Evolutionary conservation across 176 grass and related monocot species (phyloP).

Genomic region (Cenchrus fungigraminus): DNA sequence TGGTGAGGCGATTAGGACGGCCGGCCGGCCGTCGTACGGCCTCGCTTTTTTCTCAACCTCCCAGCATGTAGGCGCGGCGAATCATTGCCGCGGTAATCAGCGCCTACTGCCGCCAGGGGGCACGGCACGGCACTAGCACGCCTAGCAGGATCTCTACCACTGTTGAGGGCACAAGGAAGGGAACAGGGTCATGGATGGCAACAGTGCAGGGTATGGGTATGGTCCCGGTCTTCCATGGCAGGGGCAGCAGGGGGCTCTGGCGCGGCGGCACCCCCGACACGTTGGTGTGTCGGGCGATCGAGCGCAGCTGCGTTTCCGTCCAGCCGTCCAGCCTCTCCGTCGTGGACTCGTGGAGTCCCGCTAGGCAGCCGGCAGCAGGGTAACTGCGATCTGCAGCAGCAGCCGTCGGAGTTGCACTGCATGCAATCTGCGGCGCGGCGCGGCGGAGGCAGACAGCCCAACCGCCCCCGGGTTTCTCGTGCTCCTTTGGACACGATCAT

Average conservation of each 20-base stretch:
- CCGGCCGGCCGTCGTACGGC: constrained; percentile 3
- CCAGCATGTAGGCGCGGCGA: not conserved
- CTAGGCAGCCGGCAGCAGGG: not conserved
- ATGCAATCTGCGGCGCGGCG: not conserved
- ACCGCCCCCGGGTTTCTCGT: no score
- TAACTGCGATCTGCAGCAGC: not conserved
- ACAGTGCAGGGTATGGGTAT: constrained; percentile 35
- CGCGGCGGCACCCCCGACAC: constrained; percentile 11
- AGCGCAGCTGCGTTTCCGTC: not conserved
- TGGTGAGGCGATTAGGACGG: not conserved
- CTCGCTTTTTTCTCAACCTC: not conserved
- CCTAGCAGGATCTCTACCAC: not conserved
- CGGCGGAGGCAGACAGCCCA: constrained; percentile 6
- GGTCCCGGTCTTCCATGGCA: not conserved
- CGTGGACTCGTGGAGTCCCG: no score
- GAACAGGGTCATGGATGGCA: not conserved
- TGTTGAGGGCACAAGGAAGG: not conserved
- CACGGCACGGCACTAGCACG: not conserved
- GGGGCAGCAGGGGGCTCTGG: not conserved
- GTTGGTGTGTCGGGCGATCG: constrained; percentile 14
- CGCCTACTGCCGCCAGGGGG: not conserved
- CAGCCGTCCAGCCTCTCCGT: not conserved
- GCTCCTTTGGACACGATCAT: not conserved
- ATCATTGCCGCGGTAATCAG: constrained; percentile 5
- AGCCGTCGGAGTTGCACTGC: not conserved